Evolutionary conservation across 352 stramenopile genomes (phyloP), one percentile per base, ranked within the genome.

Genomic region (Plasmopara halstedii): DNA sequence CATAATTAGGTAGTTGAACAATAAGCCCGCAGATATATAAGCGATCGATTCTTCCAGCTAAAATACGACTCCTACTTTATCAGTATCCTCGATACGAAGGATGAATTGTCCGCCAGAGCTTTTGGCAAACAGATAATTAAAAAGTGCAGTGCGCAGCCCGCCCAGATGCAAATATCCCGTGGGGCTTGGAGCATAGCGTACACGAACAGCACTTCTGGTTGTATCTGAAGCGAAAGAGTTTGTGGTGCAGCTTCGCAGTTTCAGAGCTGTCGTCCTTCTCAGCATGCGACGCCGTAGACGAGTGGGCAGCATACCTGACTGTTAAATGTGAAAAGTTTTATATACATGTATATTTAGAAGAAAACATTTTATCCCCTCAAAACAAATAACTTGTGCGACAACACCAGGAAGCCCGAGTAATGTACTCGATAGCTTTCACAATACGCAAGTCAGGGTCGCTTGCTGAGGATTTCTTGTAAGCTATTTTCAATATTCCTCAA

Each of bases 41-140:
- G 26, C 21, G 21, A 50, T 18, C 51, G 15, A 20, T 39, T 29
- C 11, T 29, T 29, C 3, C 3, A 32, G 10, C 19, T n/a, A 29
- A 21, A 2, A 27, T 8, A 4, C 38, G 9, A 13, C 1, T 32
- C 17, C 2, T 5, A 88, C 81, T 62, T 90, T 88, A 59, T 97
- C 88, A 3, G 88, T 97, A 55, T 97, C 88, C 58, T 97, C 88
- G 41, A 97, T 96, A 9, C 88, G 83, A 44, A 97, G 53, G 27
- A 97, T 72, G 52, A 97, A 96, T 29, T 86, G 56, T 6, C 88
- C 88, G 17, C 76, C 74, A 13, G 68, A 54, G 49, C 70, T 87
- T 46, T 88, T 88, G 18, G 88, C 88, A 34, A 96, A 94, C 29
- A 96, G 58, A 62, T 92, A 97, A 53, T 97, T 97, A 62, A 97